Evolutionary conservation across 164 flowering plant genomes (phyloP).

Genomic region (Dillenia suffruticosa): DNA sequence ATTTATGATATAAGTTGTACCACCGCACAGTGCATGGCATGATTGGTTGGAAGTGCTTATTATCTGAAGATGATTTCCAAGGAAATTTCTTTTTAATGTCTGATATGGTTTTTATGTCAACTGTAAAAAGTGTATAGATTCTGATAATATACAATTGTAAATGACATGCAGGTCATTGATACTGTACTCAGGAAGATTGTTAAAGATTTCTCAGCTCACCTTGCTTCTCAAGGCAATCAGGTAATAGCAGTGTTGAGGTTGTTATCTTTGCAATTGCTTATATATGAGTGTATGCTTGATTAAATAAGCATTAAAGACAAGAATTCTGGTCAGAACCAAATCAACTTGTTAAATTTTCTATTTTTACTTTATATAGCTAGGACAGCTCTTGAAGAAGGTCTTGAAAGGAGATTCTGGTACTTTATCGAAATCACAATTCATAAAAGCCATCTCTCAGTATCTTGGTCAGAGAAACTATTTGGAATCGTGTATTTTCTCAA

Average conservation of each 20-base stretch:
- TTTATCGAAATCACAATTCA: slow-evolving; percentile 44
- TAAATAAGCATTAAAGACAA: too few species aligned
- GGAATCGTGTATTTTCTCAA: slow-evolving; percentile 41
- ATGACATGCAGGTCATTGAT: slow-evolving; percentile 54
- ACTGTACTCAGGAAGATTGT: slow-evolving; percentile 54
- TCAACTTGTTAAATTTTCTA: background rate
- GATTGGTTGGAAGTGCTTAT: too few species aligned
- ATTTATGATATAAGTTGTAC: too few species aligned
- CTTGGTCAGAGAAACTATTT: slow-evolving; percentile 35
- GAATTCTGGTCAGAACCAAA: too few species aligned
- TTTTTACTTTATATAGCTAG: slow-evolving; percentile 43
- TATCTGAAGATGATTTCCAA: too few species aligned
- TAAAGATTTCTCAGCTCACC: slow-evolving; percentile 52
- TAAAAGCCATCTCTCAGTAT: slow-evolving; percentile 53
- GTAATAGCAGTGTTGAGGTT: slow-evolving; percentile 21
- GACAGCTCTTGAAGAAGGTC: slow-evolving; percentile 48
- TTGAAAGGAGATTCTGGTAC: slow-evolving; percentile 33
- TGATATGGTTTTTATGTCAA: too few species aligned
- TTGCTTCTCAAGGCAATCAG: slow-evolving; percentile 68
- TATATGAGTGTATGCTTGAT: too few species aligned
- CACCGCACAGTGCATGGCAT: too few species aligned
- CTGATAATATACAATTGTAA: background rate
- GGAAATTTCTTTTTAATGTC: too few species aligned
- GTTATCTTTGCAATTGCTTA: too few species aligned
- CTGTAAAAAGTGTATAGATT: background rate